Conservation (phyloP, 305 asterid genomes). For the Striga hermonthica region DNA sequence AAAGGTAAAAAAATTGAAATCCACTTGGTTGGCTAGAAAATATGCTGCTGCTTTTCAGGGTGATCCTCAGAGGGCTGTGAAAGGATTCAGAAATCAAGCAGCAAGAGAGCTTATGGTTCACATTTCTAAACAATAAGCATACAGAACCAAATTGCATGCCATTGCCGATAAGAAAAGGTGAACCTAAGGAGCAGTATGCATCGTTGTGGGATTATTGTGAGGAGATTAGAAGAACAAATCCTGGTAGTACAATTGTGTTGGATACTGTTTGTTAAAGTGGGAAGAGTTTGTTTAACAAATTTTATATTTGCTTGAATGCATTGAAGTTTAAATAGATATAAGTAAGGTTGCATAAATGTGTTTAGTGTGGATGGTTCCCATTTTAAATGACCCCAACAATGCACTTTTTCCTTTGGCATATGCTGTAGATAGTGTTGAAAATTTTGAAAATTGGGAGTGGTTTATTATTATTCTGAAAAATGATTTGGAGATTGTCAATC, state of each 20-base stretch:
- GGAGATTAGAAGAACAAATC: background rate
- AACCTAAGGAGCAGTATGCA: background rate
- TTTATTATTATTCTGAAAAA: background rate
- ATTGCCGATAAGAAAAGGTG: background rate
- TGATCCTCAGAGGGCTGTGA: no score
- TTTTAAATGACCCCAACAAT: background rate
- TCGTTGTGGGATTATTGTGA: background rate
- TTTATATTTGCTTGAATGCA: no score
- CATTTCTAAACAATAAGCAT: background rate
- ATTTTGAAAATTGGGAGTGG: background rate
- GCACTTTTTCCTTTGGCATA: background rate
- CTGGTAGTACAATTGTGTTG: background rate
- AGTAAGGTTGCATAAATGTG: background rate
- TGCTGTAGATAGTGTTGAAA: no score
- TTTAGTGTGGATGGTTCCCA: conserved; percentile 9
- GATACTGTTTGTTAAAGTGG: no score
- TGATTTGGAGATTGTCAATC: background rate
- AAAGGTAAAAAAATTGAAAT: background rate
- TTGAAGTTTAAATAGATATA: background rate
- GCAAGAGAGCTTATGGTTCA: background rate
- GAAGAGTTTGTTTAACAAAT: no score
- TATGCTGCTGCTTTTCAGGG: background rate
- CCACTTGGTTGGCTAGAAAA: background rate
- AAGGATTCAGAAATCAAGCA: background rate
- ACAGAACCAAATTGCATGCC: background rate